Evolutionary conservation across 202 grass and related monocot species (phyloP).

Genomic region (Dendrocalamus latiflorus): DNA sequence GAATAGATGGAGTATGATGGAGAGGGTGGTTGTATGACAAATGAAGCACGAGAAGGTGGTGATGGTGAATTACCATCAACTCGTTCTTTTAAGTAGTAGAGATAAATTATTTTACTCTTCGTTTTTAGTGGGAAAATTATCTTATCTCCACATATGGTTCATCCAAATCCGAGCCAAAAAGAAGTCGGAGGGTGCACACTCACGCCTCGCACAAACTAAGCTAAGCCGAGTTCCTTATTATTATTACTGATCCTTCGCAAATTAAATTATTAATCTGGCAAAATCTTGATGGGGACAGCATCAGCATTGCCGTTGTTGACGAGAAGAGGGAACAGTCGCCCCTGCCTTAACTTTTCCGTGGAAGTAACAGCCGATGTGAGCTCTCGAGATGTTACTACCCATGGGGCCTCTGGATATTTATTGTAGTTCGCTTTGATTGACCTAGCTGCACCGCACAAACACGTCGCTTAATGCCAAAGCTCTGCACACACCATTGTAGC

Average conservation of each 20-base stretch:
- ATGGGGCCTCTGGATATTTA: neutral
- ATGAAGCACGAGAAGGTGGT: no score
- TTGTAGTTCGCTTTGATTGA: neutral
- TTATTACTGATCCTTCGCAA: neutral
- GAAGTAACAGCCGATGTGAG: conserved; percentile 17
- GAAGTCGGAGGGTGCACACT: no score
- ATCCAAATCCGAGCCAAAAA: no score
- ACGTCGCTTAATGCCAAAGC: conserved; percentile 2
- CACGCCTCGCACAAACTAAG: neutral
- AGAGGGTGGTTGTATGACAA: no score
- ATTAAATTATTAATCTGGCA: neutral
- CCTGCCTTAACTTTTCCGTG: neutral
- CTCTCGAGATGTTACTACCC: neutral
- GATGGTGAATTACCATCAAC: no score
- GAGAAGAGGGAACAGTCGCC: conserved; percentile 1
- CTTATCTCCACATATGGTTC: neutral
- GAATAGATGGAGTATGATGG: no score
- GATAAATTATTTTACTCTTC: neutral
- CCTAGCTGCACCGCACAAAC: neutral
- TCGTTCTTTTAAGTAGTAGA: no score
- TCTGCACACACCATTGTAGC: neutral
- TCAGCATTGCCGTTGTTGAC: neutral
- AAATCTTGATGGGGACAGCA: neutral
- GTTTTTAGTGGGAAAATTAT: neutral
- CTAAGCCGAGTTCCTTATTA: no score